Percentiles rank a stretch among this genome's conserved stretches.
Conservation (phyloP, 495 filamentous ascomycete species). For the Tuber indicum region DNA sequence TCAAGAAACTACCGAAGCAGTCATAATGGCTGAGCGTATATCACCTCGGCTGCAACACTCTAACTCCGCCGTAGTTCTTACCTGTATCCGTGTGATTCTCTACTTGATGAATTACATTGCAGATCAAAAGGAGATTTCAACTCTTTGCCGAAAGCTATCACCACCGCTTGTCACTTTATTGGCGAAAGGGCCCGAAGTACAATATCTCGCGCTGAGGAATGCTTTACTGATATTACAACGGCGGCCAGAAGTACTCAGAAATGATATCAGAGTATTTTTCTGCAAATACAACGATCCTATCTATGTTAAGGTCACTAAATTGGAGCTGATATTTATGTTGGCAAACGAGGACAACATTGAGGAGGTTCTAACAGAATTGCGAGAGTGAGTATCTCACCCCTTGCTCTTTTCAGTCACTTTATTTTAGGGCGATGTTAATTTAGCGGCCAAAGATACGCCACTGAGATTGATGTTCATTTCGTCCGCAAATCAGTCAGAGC, state of each 20-base stretch:
- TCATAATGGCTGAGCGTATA: conserved; percentile 86
- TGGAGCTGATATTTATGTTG: conserved; percentile 98
- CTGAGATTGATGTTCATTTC: conserved; percentile 98
- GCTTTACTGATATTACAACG: conserved; percentile 90
- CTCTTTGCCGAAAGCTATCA: conserved; percentile 85
- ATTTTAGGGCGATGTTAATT: neutral
- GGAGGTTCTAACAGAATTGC: conserved; percentile 86
- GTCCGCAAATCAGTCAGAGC: conserved; percentile 95
- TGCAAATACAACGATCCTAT: conserved; percentile 99
- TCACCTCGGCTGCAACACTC: conserved; percentile 89
- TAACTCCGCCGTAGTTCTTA: conserved; percentile 93
- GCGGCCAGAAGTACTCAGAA: conserved; percentile 85
- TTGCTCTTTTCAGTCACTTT: neutral
- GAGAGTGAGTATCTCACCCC: conserved; percentile 57
- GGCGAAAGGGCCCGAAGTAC: conserved; percentile 93
- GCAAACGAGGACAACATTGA: conserved; percentile 94
- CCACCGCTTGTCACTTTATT: conserved; percentile 92
- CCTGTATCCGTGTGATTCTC: conserved; percentile 88
- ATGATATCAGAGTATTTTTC: conserved; percentile 97
- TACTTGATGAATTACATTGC: conserved; percentile 99
- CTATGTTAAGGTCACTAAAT: conserved; percentile 98
- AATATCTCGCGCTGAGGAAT: conserved; percentile 92
- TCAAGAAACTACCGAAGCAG: conserved; percentile 78
- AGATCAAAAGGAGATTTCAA: conserved; percentile 82
- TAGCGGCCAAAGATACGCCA: conserved; percentile 60